These are phyloP conservation scores for Francoa sonchifolia DNA, from an alignment of 441 rosid genomes.

Conservation along the genomic window DNA sequence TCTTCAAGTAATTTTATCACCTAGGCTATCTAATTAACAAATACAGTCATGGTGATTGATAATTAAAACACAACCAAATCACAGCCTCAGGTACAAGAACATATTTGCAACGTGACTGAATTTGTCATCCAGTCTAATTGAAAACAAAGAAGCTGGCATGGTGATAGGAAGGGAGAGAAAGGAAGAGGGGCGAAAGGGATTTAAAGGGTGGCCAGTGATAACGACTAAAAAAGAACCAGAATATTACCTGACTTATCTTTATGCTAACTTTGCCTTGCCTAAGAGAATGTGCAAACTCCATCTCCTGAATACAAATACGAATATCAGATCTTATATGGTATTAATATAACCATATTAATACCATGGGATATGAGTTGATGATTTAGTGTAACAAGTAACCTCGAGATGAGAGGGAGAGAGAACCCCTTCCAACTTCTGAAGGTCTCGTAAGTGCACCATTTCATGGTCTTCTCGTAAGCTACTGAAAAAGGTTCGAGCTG, in stretches of 20 bases:
- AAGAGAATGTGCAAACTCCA: constrained; percentile 91
- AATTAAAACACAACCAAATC: too few relatives aligned
- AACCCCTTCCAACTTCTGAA: constrained; percentile 89
- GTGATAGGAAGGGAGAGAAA: too few relatives aligned
- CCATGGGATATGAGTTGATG: not conserved
- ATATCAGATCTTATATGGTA: constrained; percentile 1
- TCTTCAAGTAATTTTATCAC: too few relatives aligned
- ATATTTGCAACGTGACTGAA: too few relatives aligned
- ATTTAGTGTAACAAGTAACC: constrained; percentile 29
- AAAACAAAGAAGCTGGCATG: too few relatives aligned
- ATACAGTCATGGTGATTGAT: too few relatives aligned
- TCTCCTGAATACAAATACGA: constrained; percentile 45
- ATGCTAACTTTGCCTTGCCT: constrained; percentile 81
- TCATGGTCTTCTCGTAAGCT: constrained; percentile 87
- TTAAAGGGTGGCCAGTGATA: too few relatives aligned
- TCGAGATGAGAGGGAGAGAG: constrained; percentile 89
- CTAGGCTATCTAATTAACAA: too few relatives aligned
- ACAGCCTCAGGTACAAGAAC: too few relatives aligned
- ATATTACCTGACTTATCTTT: constrained; percentile 74
- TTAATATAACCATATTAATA: not conserved
- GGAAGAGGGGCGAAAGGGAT: too few relatives aligned
- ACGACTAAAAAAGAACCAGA: constrained; percentile 1
- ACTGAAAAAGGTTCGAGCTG: constrained; percentile 76
- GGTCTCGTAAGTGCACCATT: constrained; percentile 73
- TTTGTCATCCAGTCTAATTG: too few relatives aligned